phyloP scores from a whole-genome alignment of 139 green algal genomes.

The Helicosporidium sp. region DNA sequence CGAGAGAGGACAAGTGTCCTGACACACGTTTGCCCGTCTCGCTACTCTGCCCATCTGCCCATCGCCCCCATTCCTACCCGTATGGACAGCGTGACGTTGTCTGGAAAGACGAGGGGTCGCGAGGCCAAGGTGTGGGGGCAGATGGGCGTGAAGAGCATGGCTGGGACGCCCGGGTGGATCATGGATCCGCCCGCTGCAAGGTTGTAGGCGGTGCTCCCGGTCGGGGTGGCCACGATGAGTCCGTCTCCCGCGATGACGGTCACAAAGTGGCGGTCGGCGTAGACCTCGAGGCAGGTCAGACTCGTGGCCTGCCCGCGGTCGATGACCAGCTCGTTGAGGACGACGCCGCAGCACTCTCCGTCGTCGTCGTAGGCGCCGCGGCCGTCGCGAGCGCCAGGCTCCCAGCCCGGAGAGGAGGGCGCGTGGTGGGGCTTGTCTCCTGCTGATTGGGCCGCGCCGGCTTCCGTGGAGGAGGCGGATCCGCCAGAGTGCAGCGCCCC shows the following conservation, averaged over 20 bases:
- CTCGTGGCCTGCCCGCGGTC: constrained; percentile 59
- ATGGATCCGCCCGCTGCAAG: constrained; percentile 45
- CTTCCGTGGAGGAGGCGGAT: too few species aligned
- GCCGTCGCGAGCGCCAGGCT: not conserved
- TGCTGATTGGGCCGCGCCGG: not conserved
- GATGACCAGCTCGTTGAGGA: constrained; percentile 77
- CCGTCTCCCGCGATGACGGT: constrained; percentile 66
- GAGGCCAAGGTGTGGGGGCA: constrained; percentile 57
- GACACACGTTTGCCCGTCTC: too few species aligned
- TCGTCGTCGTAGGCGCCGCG: not conserved
- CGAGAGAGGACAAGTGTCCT: too few species aligned
- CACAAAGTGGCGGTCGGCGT: constrained; percentile 51
- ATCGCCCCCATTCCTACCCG: constrained; percentile 18
- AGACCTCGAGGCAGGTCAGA: constrained; percentile 54
- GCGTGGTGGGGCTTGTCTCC: not conserved
- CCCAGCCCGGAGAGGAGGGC: not conserved
- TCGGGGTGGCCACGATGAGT: constrained; percentile 75
- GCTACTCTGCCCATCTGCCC: not conserved
- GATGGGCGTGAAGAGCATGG: constrained; percentile 47
- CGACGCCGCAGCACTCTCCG: constrained; percentile 12
- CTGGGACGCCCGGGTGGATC: constrained; percentile 17
- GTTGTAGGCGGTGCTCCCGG: constrained; percentile 77
- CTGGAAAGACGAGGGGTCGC: constrained; percentile 45
- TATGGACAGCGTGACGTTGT: constrained; percentile 41
- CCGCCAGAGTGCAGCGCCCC: too few species aligned